phyloP scores from a whole-genome alignment of 495 filamentous ascomycete species.

The Aspergillus baeticus region DNA sequence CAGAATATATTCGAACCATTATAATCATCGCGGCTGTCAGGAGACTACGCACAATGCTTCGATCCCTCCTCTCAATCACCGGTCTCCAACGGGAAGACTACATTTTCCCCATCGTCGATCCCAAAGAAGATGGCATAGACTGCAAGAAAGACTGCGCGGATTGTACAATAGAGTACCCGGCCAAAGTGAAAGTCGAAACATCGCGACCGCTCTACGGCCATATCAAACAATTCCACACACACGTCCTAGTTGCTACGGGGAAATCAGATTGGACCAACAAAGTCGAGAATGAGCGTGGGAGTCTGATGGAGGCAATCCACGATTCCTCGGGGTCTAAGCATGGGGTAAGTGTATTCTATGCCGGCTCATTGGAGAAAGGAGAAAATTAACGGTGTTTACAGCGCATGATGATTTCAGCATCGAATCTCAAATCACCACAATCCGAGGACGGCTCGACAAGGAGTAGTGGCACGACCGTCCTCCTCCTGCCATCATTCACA shows the following conservation, averaged over 20 bases:
- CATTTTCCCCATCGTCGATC: constrained; percentile 56
- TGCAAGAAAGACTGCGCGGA: constrained; percentile 82
- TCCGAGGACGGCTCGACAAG: constrained; percentile 32
- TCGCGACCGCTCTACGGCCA: constrained; percentile 75
- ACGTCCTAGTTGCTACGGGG: constrained; percentile 88
- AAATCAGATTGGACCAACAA: constrained; percentile 89
- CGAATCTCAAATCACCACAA: constrained; percentile 72
- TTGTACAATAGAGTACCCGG: constrained; percentile 73
- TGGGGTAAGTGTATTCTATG: constrained; percentile 57
- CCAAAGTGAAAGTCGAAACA: constrained; percentile 71
- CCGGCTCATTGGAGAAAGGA: not conserved
- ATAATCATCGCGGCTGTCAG: not conserved
- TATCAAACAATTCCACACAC: constrained; percentile 80
- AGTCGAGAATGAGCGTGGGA: constrained; percentile 82
- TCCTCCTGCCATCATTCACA: constrained; percentile 85
- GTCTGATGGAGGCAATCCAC: constrained; percentile 85
- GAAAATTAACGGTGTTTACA: constrained; percentile 31
- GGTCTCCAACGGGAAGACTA: constrained; percentile 28
- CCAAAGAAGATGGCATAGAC: constrained; percentile 73
- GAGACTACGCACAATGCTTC: constrained; percentile 27
- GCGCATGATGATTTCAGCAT: constrained; percentile 89
- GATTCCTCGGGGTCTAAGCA: constrained; percentile 59
- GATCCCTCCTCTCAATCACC: constrained; percentile 34
- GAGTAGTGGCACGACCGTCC: constrained; percentile 65
- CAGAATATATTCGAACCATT: not conserved